phyloP scores from a whole-genome alignment of 306 rosid genomes.

The Malus sylvestris region DNA sequence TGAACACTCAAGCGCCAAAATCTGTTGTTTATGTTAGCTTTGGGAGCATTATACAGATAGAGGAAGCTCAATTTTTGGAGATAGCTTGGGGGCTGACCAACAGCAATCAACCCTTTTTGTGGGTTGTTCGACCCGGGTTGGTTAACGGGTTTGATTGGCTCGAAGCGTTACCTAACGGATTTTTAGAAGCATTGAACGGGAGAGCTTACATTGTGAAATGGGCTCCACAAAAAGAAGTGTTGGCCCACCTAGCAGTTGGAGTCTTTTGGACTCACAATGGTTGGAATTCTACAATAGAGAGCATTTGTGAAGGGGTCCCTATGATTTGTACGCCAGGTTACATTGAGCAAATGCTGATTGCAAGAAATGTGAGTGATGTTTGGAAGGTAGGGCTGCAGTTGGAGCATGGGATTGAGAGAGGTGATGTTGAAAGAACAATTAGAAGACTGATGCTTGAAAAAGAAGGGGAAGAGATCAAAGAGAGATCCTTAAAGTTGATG shows the following conservation, averaged over 20 bases:
- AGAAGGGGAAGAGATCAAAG: too few relatives aligned
- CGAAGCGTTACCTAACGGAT: constrained; percentile 36
- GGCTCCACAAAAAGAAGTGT: constrained; percentile 62
- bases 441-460: too few relatives aligned
- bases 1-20: constrained; percentile 27
- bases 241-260: constrained; percentile 45
- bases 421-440: background rate
- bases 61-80: constrained; percentile 36
- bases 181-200: constrained; percentile 34
- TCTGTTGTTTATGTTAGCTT: constrained; percentile 62
- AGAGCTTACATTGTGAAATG: constrained; percentile 54
- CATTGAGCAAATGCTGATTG: constrained; percentile 50
- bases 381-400: constrained; percentile 33
- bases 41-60: constrained; percentile 41
- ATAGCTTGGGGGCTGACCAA: constrained; percentile 60
- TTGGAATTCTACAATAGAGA: constrained; percentile 69
- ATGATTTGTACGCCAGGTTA: constrained; percentile 61
- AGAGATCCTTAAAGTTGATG: too few relatives aligned
- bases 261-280: constrained; percentile 64
- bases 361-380: constrained; percentile 46
- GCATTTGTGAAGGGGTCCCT: constrained; percentile 65
- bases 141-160: constrained; percentile 30
- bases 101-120: constrained; percentile 48
- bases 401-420: constrained; percentile 27
- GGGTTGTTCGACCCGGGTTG: constrained; percentile 55